These are phyloP conservation scores for Dryadomyces quercivorus DNA, from an alignment of 2,329 filamentous ascomycete species.

Conservation along the genomic window DNA sequence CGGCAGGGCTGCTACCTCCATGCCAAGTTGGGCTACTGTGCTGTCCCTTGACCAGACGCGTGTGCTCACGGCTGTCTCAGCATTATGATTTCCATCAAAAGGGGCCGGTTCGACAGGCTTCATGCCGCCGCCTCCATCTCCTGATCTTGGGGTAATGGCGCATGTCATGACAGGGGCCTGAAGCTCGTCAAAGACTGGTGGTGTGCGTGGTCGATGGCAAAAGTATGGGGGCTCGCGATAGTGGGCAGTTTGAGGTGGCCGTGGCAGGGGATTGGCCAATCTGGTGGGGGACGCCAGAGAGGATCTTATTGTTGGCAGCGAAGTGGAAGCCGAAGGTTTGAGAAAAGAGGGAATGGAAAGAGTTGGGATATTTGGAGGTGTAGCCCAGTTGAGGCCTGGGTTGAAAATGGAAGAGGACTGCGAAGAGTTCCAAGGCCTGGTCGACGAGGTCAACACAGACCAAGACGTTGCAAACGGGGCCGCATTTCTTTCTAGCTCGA, in stretches of 20 bases:
- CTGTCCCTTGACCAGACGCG: not conserved
- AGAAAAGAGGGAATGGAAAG: not conserved
- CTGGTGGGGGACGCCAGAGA: too few species aligned
- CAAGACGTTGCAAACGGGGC: not conserved
- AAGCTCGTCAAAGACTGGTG: too few species aligned
- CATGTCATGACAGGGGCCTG: too few species aligned
- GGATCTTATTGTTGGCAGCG: not conserved
- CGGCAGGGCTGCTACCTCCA: not conserved
- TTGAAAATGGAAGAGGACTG: not conserved
- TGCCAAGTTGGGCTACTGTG: not conserved
- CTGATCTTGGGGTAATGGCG: too few species aligned
- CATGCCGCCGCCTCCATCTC: not conserved
- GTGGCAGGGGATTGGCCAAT: too few species aligned
- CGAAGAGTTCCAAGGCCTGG: not conserved
- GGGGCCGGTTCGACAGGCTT: too few species aligned
- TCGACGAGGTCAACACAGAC: not conserved
- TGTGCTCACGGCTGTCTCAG: not conserved
- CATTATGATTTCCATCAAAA: not conserved
- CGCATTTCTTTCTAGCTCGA: not conserved
- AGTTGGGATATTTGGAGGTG: not conserved
- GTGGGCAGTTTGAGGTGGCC: too few species aligned
- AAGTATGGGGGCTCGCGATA: too few species aligned
- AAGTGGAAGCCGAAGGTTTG: not conserved
- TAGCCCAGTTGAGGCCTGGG: conserved; percentile 8
- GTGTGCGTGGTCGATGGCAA: too few species aligned